Conservation (phyloP, 352 stramenopile species). For the Phytophthora uliginosa region DNA sequence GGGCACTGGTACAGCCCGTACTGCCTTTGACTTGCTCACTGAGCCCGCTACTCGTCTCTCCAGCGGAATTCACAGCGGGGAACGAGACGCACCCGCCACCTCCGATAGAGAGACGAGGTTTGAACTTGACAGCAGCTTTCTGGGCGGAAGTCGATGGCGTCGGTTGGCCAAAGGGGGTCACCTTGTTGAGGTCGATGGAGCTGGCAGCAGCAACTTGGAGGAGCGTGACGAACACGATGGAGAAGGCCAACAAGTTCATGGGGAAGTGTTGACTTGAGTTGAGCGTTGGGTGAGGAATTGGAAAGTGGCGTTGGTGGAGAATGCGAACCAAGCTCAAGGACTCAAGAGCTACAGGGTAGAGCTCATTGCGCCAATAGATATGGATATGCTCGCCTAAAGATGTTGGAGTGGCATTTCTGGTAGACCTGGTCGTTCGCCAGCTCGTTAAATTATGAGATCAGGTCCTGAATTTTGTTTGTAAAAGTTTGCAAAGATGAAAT, state of each 20-base stretch:
- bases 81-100: constrained; percentile 8
- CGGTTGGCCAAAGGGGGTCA: constrained; percentile 12
- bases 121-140: constrained; percentile 21
- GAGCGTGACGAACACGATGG: neutral
- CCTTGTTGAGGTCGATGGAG: constrained; percentile 20
- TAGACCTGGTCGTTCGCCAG: neutral
- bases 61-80: constrained; percentile 18
- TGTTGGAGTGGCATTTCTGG: neutral
- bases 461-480: neutral
- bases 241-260: constrained; percentile 8
- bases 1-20: constrained; percentile 3
- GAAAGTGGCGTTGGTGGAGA: neutral
- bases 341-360: neutral
- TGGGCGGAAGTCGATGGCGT: constrained; percentile 6
- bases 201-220: neutral
- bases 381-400: neutral
- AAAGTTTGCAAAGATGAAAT: neutral
- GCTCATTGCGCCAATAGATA: neutral
- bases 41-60: constrained; percentile 16
- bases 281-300: neutral
- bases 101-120: constrained; percentile 15
- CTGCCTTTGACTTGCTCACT: constrained; percentile 4
- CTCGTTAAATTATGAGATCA: neutral
- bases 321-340: neutral
- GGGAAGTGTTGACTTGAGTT: neutral